phyloP scores from a whole-genome alignment of 345 rosid species.

The Physaria fendleri region DNA sequence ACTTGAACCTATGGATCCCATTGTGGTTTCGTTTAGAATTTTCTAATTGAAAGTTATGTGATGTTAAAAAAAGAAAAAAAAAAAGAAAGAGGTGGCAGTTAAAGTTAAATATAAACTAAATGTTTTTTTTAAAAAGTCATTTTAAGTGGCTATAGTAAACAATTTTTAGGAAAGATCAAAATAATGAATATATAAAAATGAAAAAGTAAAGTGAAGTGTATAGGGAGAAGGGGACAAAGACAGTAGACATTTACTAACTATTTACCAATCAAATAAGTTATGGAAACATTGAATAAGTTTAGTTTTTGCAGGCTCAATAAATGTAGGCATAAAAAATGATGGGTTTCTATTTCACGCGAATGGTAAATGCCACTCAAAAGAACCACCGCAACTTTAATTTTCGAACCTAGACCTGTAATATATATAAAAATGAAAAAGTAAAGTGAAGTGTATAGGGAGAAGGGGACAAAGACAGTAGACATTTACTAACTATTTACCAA shows the following conservation, averaged over 20 bases:
- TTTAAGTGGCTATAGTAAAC: background rate
- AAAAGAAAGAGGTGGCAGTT: no score
- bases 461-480: constrained; percentile 23
- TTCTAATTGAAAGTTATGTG: no score
- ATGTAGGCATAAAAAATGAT: constrained; percentile 18
- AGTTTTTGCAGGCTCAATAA: constrained; percentile 27
- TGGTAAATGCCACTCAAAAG: background rate
- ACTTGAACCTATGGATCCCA: no score
- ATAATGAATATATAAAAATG: background rate
- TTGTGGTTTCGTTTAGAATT: no score
- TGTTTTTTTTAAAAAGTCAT: no score
- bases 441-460: background rate
- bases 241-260: background rate
- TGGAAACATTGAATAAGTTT: background rate
- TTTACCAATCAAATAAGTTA: background rate
- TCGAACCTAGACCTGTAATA: no score
- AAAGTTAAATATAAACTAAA: no score
- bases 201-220: constrained; percentile 6
- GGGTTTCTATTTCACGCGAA: constrained; percentile 6
- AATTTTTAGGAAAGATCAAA: background rate
- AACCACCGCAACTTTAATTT: no score
- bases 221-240: constrained; percentile 18
- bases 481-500: background rate
- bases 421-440: constrained; percentile 5
- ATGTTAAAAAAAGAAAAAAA: no score